phyloP scores from a whole-genome alignment of 1,139 yeast species.

The Candida pseudoviswanathii region DNA sequence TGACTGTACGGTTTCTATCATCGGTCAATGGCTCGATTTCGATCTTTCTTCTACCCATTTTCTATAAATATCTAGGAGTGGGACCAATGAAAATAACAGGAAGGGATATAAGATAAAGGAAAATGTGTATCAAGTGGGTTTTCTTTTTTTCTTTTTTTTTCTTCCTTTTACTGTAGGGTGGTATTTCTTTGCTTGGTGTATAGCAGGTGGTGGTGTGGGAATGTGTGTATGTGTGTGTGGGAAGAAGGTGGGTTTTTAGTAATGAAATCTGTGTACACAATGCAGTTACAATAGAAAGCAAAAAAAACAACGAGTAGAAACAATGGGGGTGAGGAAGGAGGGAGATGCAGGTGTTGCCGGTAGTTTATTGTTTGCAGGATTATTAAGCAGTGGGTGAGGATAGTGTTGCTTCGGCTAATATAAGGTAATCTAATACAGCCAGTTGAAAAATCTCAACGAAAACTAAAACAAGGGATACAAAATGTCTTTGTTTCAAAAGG shows the following conservation, averaged over 20 bases:
- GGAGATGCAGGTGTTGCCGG: neutral
- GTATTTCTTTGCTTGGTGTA: no score
- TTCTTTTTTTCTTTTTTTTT: neutral
- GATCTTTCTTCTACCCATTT: constrained; percentile 96
- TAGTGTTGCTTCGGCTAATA: neutral
- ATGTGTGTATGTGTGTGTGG: constrained; percentile 2
- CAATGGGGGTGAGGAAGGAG: neutral
- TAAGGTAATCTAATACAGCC: neutral
- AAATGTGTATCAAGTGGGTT: neutral
- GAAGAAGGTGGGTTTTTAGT: neutral
- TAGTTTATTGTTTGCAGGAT: neutral
- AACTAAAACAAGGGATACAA: neutral
- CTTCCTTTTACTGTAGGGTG: no score
- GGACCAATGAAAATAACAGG: neutral
- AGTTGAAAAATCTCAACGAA: neutral
- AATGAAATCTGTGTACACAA: neutral
- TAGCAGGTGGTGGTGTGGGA: neutral
- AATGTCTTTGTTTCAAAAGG: neutral
- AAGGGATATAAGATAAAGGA: neutral
- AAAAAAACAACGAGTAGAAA: neutral
- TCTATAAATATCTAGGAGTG: neutral
- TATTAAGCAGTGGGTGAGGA: neutral
- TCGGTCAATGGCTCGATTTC: constrained; percentile 90
- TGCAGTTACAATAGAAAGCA: neutral
- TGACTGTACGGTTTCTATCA: constrained; percentile 84